Evolutionary conservation across 2,329 filamentous ascomycete genomes (phyloP).

Genomic region (Didymella pinodella): DNA sequence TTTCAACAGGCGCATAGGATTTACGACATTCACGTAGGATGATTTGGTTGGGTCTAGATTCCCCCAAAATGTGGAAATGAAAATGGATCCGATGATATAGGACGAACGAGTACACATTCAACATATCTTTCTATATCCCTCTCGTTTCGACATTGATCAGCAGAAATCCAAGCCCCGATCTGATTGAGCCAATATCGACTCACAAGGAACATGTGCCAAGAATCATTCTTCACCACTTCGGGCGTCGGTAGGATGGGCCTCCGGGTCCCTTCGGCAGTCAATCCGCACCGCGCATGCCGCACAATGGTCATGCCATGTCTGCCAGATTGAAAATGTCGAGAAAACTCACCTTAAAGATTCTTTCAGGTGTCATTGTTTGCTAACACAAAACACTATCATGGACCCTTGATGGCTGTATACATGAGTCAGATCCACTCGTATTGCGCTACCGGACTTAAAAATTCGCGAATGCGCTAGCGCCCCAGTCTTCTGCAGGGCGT

Average conservation of each 20-base stretch:
- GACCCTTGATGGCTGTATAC: background rate
- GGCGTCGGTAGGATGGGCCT: conserved; percentile 4
- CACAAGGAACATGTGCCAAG: background rate
- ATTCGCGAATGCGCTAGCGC: conserved; percentile 20
- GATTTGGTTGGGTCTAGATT: conserved; percentile 16
- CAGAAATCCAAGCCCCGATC: background rate
- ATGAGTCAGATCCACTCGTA: conserved; percentile 20
- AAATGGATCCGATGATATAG: conserved; percentile 12
- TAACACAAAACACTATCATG: background rate
- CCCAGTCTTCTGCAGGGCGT: conserved; percentile 17
- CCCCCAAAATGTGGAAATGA: conserved; percentile 16
- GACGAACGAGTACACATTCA: conserved; percentile 15
- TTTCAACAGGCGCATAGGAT: conserved; percentile 21
- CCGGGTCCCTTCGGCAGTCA: conserved; percentile 10
- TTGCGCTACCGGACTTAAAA: conserved; percentile 19
- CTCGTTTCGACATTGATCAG: background rate
- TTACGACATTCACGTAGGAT: conserved; percentile 21
- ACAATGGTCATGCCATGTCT: background rate
- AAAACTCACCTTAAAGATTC: background rate
- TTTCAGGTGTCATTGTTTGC: background rate
- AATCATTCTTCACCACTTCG: background rate
- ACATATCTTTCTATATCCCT: conserved; percentile 12
- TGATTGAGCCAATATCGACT: background rate
- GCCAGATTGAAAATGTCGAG: background rate
- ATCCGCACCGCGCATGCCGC: background rate